Base-by-base conservation (phyloP, 2,329 filamentous ascomycete genomes). In the Talaromyces sp. region DNA sequence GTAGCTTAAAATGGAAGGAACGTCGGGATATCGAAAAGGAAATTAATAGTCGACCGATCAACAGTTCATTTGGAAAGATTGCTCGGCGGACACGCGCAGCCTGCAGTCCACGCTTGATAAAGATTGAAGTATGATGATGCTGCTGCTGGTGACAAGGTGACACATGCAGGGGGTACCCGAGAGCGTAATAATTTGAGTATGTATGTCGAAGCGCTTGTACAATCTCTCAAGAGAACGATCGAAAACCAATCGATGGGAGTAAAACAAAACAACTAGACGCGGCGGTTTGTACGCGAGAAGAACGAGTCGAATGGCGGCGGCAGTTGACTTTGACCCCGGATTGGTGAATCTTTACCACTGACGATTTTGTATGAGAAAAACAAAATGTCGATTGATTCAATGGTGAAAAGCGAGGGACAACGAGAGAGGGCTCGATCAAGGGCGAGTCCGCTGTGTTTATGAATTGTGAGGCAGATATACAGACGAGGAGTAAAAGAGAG, bases 391-490 rank as follows among this genome's bases (percentile, higher is more conserved):
- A 22, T n/a, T 37, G 37, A 45, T 60, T 50, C 41, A 35, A 54
- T 19, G 5, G 47, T 22, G 13, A 11, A 22, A 41, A 59, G 66
- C 66, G 57, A 56, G 33, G 52, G 52, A 37, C 52, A 56, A 56
- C 57, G 57, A 64, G 54, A 59, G 39, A 50, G 48, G 33, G 19
- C 60, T 63, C 68, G 65, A 54, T 22, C 16, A 19, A 39, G 37
- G 50, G 11, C 11, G 37, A 47, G 19, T 59, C 22, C 37, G 41
- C 19, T 27, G 3, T 43, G 22, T 31, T 59, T 62, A 68, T 64
- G 64, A 66, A 52, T 68, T 62, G 63, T 47, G 59, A 65, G 65
- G 27, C 45, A 54, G 63, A 66, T 41, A 45, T 56, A 61, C 43
- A 65, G 56, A 56, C 41, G 60, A 24, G 63, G 43, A 43, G 47